phyloP scores from a whole-genome alignment of 805 yeast genomes.

The Pichia nanzhaoensis region DNA sequence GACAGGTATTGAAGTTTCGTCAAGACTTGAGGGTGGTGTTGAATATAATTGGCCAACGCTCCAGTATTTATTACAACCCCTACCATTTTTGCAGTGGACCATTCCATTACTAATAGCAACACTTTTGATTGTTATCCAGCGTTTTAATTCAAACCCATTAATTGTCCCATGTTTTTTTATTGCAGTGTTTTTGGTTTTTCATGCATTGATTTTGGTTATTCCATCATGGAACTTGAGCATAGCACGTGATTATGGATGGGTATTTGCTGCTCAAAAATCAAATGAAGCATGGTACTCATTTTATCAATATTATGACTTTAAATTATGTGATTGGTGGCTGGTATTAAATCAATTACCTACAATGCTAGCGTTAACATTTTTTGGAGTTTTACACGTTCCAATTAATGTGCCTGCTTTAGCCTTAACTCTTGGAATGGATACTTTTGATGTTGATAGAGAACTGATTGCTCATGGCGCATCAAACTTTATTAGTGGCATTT shows the following conservation, averaged over 20 bases:
- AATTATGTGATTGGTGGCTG: constrained; percentile 66
- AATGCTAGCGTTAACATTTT: constrained; percentile 92
- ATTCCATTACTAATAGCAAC: constrained; percentile 62
- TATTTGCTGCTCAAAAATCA: constrained; percentile 59
- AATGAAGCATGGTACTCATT: constrained; percentile 88
- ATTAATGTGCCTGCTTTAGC: constrained; percentile 97
- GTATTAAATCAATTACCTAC: constrained; percentile 72
- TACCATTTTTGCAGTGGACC: constrained; percentile 55
- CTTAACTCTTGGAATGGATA: constrained; percentile 78
- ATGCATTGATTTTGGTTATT: constrained; percentile 53
- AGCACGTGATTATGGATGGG: constrained; percentile 78
- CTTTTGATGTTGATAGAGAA: constrained; percentile 86
- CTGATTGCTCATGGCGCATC: constrained; percentile 92
- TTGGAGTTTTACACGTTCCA: constrained; percentile 94
- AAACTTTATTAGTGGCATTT: constrained; percentile 72
- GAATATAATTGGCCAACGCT: constrained; percentile 57
- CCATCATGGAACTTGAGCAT: constrained; percentile 57
- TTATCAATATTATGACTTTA: constrained; percentile 65
- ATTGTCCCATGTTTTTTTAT: constrained; percentile 80
- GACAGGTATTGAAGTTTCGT: constrained; percentile 89
- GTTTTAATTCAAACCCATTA: constrained; percentile 51
- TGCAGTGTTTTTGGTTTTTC: constrained; percentile 61
- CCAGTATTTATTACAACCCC: constrained; percentile 35
- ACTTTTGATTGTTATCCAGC: constrained; percentile 56
- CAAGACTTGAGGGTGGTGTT: constrained; percentile 70